Evolutionary conservation across 805 yeast species (phyloP), one percentile per base, ranked within the genome.

Genomic region (Suhomyces emberorum): DNA sequence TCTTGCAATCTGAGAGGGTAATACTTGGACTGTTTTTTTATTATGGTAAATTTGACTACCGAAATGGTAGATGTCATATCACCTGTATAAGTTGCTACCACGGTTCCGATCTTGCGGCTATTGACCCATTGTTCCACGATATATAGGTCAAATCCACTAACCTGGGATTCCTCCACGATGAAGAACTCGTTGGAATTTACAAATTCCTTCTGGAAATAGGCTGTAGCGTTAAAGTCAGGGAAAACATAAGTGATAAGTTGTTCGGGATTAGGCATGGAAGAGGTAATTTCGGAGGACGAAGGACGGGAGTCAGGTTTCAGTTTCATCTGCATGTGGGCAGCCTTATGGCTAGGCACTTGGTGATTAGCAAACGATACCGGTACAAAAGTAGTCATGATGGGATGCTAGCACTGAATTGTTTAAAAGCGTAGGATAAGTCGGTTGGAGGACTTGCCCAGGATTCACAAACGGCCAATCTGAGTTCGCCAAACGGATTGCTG

Each of bases 41-140:
- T 46, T 1, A 74, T 65, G 12, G 85, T 72, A 39, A 81, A 71
- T 23, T 74, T 76, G 23, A 65, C 55, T 2, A 81, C 95, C 14
- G 67, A 58, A 0, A 88, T 73, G 19, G 62, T 61, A 47, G 88
- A 85, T n/a, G 69, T 67, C 4, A 76, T 54, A 52, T 88, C 85
- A 3, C 98, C 98, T 0, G 98, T 91, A 57, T 76, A 93, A 0
- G 91, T 77, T 1, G 93, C 78, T 12, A 91, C 81, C 4, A 84
- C 70, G 1, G 83, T 71, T 17, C 85, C 79, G 9, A 78, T 63
- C 28, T 74, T 69, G 30, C 98, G 68, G 40, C 80, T 81, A 22
- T 83, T 72, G 3, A 85, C 82, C 98, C 98, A 93, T 58, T 91
- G 97, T 57, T 93, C 98, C 8, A 91, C 95, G 25, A 93, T 69